phyloP scores from a whole-genome alignment of 768 basidiomycete species.

The Amanita polypyramis region DNA sequence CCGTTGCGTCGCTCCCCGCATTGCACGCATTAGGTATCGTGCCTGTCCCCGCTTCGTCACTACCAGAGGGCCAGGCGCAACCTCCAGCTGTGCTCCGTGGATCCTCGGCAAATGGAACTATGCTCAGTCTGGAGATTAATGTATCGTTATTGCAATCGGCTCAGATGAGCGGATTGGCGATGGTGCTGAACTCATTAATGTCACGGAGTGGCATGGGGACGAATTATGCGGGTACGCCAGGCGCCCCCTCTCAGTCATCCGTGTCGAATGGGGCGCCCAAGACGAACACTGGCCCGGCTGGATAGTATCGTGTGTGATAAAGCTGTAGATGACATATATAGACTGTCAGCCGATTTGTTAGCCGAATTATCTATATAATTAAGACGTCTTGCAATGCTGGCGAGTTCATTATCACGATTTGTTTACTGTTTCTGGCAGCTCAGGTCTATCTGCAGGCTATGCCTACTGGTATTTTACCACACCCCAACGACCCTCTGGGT shows the following conservation, averaged over 20 bases:
- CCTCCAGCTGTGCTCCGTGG: slow-evolving; percentile 72
- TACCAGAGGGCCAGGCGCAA: slow-evolving; percentile 47
- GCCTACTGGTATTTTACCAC: neutral
- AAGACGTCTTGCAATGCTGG: no score
- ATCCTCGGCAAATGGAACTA: slow-evolving; percentile 58
- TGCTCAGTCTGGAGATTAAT: slow-evolving; percentile 72
- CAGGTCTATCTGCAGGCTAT: neutral
- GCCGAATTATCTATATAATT: no score
- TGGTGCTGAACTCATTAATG: slow-evolving; percentile 64
- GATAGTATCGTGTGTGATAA: neutral
- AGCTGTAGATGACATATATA: neutral
- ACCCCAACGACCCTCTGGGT: slow-evolving; percentile 22
- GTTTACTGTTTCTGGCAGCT: no score
- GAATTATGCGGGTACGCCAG: neutral
- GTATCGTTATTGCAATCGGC: slow-evolving; percentile 58
- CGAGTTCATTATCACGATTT: no score
- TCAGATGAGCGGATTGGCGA: slow-evolving; percentile 70
- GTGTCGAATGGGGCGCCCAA: neutral
- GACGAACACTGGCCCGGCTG: neutral
- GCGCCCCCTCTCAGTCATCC: neutral
- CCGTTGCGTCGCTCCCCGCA: slow-evolving; percentile 52
- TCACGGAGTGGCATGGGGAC: slow-evolving; percentile 23
- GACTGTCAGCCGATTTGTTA: neutral
- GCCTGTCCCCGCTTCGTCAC: slow-evolving; percentile 48
- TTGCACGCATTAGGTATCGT: slow-evolving; percentile 65